Conservation (phyloP, 495 filamentous ascomycete genomes). For the Pyrenopolyporus hunteri region DNA sequence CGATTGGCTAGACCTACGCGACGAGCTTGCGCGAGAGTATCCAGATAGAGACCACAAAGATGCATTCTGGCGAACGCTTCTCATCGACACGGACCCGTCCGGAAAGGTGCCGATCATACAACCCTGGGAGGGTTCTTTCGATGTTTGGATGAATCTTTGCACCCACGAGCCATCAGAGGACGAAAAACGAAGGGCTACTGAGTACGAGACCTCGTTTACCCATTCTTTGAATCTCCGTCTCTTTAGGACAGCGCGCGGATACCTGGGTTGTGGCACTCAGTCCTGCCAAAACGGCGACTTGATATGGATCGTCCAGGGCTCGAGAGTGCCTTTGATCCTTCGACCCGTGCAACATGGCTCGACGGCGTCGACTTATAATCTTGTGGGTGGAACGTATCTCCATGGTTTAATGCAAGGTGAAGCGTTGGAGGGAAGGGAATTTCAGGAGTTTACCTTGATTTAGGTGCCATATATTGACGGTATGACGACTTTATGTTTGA, state of each 20-base stretch:
- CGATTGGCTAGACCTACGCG: slow-evolving; percentile 23
- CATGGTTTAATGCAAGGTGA: slow-evolving; percentile 37
- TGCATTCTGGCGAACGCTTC: slow-evolving; percentile 32
- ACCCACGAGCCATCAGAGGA: slow-evolving; percentile 8
- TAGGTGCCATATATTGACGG: slow-evolving; percentile 6
- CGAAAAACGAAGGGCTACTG: slow-evolving; percentile 11
- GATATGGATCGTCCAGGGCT: slow-evolving; percentile 36
- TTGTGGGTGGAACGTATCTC: slow-evolving; percentile 35
- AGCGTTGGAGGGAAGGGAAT: slow-evolving; percentile 16
- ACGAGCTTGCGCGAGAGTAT: slow-evolving; percentile 24
- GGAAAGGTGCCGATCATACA: slow-evolving; percentile 14
- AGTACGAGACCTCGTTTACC: slow-evolving; percentile 29
- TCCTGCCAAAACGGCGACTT: slow-evolving; percentile 25
- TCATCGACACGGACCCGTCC: slow-evolving; percentile 26
- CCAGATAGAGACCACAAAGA: slow-evolving; percentile 14
- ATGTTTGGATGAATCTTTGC: slow-evolving; percentile 19
- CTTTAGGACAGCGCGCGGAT: slow-evolving; percentile 23
- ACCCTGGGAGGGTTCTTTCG: slow-evolving; percentile 26
- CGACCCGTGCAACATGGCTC: background rate
- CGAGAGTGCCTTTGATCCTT: slow-evolving; percentile 31
- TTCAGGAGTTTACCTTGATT: slow-evolving; percentile 12
- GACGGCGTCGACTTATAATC: slow-evolving; percentile 1
- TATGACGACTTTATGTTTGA: background rate
- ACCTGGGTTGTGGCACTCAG: slow-evolving; percentile 25
- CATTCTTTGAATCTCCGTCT: slow-evolving; percentile 30